A percentile compares a stretch with the other conserved stretches of the same genome.
phyloP scores from a whole-genome alignment of 306 rosid species.

The Sesbania bispinosa region DNA sequence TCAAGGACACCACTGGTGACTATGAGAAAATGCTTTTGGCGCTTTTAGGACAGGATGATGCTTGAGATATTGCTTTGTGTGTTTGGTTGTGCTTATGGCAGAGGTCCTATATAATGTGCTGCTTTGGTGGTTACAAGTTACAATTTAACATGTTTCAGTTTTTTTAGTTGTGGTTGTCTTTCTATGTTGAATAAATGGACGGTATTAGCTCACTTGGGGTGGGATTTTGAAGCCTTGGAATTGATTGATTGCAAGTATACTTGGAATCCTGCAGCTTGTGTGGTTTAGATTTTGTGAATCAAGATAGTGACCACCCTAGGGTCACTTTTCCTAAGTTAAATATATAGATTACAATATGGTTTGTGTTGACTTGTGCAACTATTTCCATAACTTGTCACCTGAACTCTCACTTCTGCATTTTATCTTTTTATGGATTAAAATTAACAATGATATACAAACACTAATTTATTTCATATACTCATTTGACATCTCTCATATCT shows the following conservation, averaged over 20 bases:
- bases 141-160: background rate
- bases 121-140: conserved; percentile 2
- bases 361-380: background rate
- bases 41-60: conserved; percentile 30
- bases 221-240: conserved; percentile 1
- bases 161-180: conserved; percentile 17
- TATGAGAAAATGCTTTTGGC: conserved; percentile 40
- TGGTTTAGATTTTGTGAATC: conserved; percentile 9
- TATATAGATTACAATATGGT: background rate
- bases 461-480: no score
- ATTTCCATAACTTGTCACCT: no score
- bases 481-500: no score
- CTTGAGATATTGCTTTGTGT: conserved; percentile 3
- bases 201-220: background rate
- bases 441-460: no score
- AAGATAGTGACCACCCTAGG: background rate
- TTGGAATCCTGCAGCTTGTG: background rate
- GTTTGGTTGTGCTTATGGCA: background rate
- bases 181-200: background rate
- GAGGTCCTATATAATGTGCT: background rate
- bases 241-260: background rate
- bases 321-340: background rate
- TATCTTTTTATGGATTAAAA: no score
- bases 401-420: no score
- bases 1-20: conserved; percentile 38